phyloP scores from a whole-genome alignment of 257 asterid genomes.

The Solanum stenotomum region DNA sequence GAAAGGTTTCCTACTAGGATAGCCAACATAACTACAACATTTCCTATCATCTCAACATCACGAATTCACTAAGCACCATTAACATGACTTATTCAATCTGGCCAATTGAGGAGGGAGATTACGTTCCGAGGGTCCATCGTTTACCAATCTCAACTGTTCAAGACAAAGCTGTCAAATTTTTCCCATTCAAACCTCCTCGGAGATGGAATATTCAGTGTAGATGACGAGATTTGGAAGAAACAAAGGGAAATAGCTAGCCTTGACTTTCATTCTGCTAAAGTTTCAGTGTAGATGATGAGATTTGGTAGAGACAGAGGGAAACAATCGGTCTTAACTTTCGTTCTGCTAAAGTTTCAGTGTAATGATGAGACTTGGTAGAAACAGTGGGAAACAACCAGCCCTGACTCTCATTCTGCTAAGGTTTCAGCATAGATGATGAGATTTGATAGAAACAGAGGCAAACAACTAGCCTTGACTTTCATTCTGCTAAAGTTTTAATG shows the following conservation, averaged over 20 bases:
- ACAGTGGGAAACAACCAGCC: too few relatives aligned
- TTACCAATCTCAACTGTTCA: constrained; percentile 70
- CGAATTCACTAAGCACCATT: neutral
- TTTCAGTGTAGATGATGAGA: too few relatives aligned
- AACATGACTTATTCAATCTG: neutral
- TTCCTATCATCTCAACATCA: neutral
- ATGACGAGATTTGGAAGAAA: constrained; percentile 54
- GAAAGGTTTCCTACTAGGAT: neutral
- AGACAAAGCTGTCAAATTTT: constrained; percentile 56
- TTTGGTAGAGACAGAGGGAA: too few relatives aligned
- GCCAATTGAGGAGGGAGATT: constrained; percentile 22
- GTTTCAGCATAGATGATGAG: constrained; percentile 28
- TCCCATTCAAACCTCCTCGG: constrained; percentile 69
- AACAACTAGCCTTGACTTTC: constrained; percentile 59
- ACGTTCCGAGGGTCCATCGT: constrained; percentile 68
- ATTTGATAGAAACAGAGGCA: constrained; percentile 44
- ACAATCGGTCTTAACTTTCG: too few relatives aligned
- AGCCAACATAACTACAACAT: neutral
- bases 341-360: too few relatives aligned
- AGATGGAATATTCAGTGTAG: constrained; percentile 85
- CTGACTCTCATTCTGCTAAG: too few relatives aligned
- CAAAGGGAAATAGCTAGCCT: constrained; percentile 40
- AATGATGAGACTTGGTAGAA: too few relatives aligned
- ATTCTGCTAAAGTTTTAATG: constrained; percentile 28
- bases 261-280: constrained; percentile 64